phyloP scores from a whole-genome alignment of 257 asterid species.

The Nicotiana paniculata region DNA sequence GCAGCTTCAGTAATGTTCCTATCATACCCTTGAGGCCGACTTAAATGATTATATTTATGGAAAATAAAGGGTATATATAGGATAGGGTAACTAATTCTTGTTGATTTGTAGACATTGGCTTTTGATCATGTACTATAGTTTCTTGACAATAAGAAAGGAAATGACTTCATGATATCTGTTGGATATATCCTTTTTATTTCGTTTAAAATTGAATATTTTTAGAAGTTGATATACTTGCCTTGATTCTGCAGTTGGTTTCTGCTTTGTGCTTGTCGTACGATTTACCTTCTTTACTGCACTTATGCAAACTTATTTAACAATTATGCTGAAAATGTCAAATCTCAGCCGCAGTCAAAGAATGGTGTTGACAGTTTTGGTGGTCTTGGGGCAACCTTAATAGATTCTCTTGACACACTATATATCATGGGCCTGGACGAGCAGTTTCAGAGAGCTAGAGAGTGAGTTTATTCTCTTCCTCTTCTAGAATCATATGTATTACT shows the following conservation, averaged over 20 bases:
- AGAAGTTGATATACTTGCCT: background rate
- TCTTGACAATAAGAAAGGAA: background rate
- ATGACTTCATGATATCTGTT: background rate
- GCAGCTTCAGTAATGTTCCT: background rate
- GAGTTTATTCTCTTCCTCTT: constrained; percentile 32
- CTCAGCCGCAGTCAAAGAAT: constrained; percentile 81
- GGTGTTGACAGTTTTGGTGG: constrained; percentile 99
- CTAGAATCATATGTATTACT: background rate
- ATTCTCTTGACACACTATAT: constrained; percentile 90
- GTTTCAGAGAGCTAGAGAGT: constrained; percentile 94
- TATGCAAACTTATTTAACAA: constrained; percentile 6
- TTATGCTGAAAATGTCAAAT: constrained; percentile 20
- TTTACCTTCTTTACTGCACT: constrained; percentile 6
- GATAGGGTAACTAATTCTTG: background rate
- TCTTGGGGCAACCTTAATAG: constrained; percentile 96
- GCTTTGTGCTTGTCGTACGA: background rate
- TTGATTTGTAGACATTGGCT: background rate
- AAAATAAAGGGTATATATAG: background rate
- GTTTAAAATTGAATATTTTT: background rate
- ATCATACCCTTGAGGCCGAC: background rate
- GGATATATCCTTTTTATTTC: background rate
- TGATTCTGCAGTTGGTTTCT: constrained; percentile 8
- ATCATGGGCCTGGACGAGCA: constrained; percentile 97
- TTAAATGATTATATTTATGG: background rate
- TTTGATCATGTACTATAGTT: constrained; percentile 1